Conservation (phyloP, 441 rosid genomes). For the Populus hybrid region DNA sequence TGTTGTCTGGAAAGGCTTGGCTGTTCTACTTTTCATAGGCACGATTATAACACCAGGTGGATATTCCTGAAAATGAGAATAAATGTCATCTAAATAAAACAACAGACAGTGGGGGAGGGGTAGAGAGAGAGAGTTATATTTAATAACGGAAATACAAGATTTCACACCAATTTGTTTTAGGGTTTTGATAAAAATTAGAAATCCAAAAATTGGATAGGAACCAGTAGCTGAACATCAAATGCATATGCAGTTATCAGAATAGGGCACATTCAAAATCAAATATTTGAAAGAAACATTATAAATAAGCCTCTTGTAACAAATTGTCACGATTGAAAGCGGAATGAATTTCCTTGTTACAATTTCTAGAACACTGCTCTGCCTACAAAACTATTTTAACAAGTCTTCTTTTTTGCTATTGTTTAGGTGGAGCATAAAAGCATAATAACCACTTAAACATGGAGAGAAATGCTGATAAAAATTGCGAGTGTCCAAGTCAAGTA, state of each 20-base stretch:
- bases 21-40: constrained; percentile 76
- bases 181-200: too few species aligned
- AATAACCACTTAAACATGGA: too few species aligned
- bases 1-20: constrained; percentile 69
- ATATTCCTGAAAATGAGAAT: constrained; percentile 62
- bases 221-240: background rate
- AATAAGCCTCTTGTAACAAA: background rate
- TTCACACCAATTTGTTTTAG: background rate
- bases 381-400: background rate
- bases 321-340: background rate
- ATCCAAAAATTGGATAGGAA: too few species aligned
- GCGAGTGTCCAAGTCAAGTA: background rate
- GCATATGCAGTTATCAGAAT: background rate
- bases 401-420: background rate
- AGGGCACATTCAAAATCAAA: background rate
- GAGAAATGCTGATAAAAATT: background rate
- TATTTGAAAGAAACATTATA: background rate
- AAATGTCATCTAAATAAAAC: constrained; percentile 12
- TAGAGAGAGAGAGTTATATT: background rate
- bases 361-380: too few species aligned
- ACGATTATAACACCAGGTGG: constrained; percentile 77
- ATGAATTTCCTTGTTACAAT: background rate
- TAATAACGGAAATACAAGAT: background rate
- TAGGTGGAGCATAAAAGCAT: background rate
- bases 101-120: background rate